Conservation (phyloP, 2,329 filamentous ascomycete genomes). For the Raffaelea arxii region DNA sequence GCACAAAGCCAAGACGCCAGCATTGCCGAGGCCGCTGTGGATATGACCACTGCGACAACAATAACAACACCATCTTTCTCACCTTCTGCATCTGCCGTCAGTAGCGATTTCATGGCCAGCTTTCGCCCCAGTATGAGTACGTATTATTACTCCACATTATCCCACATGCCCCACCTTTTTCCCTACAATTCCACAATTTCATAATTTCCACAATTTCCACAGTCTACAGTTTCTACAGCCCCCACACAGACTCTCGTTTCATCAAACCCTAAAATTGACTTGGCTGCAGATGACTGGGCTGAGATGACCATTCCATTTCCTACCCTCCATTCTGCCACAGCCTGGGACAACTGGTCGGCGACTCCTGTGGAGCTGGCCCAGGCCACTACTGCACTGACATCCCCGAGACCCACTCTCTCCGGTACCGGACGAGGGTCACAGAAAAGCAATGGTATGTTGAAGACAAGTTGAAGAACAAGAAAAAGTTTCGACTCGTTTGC, state of each 20-base stretch:
- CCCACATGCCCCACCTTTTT: neutral
- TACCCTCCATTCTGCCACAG: neutral
- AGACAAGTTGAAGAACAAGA: no score
- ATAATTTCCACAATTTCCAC: no score
- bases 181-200: no score
- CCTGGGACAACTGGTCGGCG: constrained; percentile 1
- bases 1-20: neutral
- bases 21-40: neutral
- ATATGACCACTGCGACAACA: neutral
- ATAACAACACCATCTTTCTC: neutral
- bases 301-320: neutral
- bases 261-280: neutral
- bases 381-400: neutral
- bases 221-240: no score
- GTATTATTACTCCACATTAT: no score
- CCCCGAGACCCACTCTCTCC: neutral
- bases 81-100: neutral
- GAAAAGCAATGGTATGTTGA: neutral
- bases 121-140: neutral
- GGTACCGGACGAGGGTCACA: neutral
- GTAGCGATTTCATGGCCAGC: constrained; percentile 1
- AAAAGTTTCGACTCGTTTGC: no score
- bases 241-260: neutral
- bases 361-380: neutral
- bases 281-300: neutral